Evolutionary conservation across 441 rosid species (phyloP), one percentile per base, ranked within the genome.

Genomic region (Aquilaria agallochum): DNA sequence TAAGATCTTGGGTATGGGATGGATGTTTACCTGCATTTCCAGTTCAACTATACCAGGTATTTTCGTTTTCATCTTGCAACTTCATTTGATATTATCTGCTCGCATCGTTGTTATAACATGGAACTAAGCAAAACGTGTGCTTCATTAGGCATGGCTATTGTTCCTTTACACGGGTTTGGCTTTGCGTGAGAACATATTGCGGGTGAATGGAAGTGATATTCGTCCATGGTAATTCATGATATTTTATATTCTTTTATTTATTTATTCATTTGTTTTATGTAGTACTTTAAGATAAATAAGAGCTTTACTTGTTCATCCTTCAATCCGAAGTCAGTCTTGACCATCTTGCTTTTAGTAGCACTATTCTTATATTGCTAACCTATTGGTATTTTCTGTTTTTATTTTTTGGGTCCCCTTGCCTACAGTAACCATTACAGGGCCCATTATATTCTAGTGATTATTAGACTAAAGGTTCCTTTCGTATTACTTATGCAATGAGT

Each of bases 161-260:
- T 89, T 94, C 81, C 99, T 94, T 60, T 91, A 94, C 71, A 87
- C 94, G 42, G 97, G 96, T 62, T 86, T 94, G 91, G 91, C 90
- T 53, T 72, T 95, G 86, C 89, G 99, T 56, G 99, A 95, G 72
- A 95, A 95, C 71, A 82, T 91, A 62, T 68, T 95, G 73, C 82
- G 92, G 77, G 94, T 87, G 56, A 94, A 94, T 64, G 99, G 99
- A 74, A 94, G 99, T 65, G 99, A 94, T 71, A 94, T 94, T 69
- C 97, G 99, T 72, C 80, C 97, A 53, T 94, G 99, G 99, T 94
- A 82, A 69, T 63, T 72, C 69, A 27, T 12, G 11, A 9, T 13
- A 20, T 64, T 57, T 42, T 64, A 53, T 55, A 27, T 44, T 56
- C 56, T 53, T 14, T 40, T 70, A 42, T 65, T 60, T n/a, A 50